Base-by-base conservation (phyloP, 2,329 filamentous ascomycete genomes). In the Bipolaris bicolor region DNA sequence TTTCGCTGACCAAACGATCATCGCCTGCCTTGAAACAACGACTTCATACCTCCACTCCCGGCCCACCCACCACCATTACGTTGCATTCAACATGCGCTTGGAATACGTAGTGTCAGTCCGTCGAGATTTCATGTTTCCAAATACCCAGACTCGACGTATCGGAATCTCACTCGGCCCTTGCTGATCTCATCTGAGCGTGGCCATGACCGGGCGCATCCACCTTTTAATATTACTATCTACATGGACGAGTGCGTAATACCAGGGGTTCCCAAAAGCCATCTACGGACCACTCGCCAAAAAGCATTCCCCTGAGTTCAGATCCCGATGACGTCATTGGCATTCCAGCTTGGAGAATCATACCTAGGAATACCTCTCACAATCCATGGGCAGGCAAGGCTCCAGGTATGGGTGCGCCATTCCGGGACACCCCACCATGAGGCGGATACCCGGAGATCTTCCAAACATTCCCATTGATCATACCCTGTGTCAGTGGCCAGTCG, bases 31-130 rank as follows among this genome's bases (percentile, higher is more conserved):
- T 49, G 34, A 22, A 29, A 49, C 22, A 20, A 26, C 24, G 33
- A 18, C 34, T 49, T 49, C 33, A n/a, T n/a, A 49, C 46, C 46
- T 49, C 46, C 46, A 48, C 46, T 48, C 46, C 16, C 16, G 46
- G 20, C 24, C 46, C 46, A 48, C 24, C 46, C 46, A 39, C 34
- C 46, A 18, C n/a, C 22, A 29, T 49, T 49, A 49, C 46, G 46
- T 49, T 49, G 34, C 46, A 39, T 10, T 18, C 34, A 39, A 49
- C 34, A 39, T 37, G 13, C 20, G 34, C 22, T 11, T 31, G 3
- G 34, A 18, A 15, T 29, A 7, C n/a, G 20, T 29, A 22, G 20
- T 39, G 46, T 18, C 22, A 39, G 15, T 22, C 9, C 34, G 15
- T 39, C 18, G 2, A 39, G 20, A 47, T 31, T 7, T 20, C 4